Evolutionary conservation across 2,329 filamentous ascomycete genomes (phyloP).

Genomic region (Aspergillus floridensis): DNA sequence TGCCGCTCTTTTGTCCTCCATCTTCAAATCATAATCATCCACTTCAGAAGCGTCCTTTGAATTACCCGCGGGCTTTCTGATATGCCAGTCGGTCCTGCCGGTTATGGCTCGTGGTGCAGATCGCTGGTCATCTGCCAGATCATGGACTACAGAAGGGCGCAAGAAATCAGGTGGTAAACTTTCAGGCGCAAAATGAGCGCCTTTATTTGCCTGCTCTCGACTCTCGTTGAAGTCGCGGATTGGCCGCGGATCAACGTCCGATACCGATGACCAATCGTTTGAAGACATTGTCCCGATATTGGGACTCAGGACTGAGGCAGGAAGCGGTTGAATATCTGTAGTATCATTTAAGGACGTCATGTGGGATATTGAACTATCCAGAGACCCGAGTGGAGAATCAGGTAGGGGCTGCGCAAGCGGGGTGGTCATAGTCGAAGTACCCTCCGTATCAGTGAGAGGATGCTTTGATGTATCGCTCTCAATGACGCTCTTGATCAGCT

Average conservation of each 20-base stretch:
- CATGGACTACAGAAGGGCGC: slow-evolving; percentile 22
- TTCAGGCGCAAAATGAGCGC: slow-evolving; percentile 16
- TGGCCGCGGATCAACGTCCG: slow-evolving; percentile 23
- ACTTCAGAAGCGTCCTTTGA: slow-evolving; percentile 31
- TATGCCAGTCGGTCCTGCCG: slow-evolving; percentile 39
- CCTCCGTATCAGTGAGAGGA: slow-evolving; percentile 42
- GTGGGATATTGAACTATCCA: slow-evolving; percentile 28
- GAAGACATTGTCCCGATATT: slow-evolving; percentile 29
- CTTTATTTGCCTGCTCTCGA: slow-evolving; percentile 27
- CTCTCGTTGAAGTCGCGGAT: slow-evolving; percentile 21
- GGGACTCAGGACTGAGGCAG: slow-evolving; percentile 43
- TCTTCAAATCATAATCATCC: slow-evolving; percentile 39
- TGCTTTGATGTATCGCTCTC: slow-evolving; percentile 35
- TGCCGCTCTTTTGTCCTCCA: slow-evolving; percentile 44
- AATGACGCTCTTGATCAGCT: slow-evolving; percentile 44
- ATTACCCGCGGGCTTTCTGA: slow-evolving; percentile 25
- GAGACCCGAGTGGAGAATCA: slow-evolving; percentile 37
- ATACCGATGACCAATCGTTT: slow-evolving; percentile 31
- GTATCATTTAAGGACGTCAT: slow-evolving; percentile 33
- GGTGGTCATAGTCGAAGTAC: slow-evolving; percentile 56
- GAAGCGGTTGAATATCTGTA: slow-evolving; percentile 41
- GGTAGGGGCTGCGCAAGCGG: slow-evolving; percentile 53
- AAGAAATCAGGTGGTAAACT: slow-evolving; percentile 25
- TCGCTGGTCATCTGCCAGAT: slow-evolving; percentile 32
- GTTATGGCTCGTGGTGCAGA: slow-evolving; percentile 43